Percentiles rank a stretch among this genome's conserved stretches.
Evolutionary conservation across 2,329 filamentous ascomycete genomes (phyloP).

Genomic region (Pseudophaeomoniella oleicola): DNA sequence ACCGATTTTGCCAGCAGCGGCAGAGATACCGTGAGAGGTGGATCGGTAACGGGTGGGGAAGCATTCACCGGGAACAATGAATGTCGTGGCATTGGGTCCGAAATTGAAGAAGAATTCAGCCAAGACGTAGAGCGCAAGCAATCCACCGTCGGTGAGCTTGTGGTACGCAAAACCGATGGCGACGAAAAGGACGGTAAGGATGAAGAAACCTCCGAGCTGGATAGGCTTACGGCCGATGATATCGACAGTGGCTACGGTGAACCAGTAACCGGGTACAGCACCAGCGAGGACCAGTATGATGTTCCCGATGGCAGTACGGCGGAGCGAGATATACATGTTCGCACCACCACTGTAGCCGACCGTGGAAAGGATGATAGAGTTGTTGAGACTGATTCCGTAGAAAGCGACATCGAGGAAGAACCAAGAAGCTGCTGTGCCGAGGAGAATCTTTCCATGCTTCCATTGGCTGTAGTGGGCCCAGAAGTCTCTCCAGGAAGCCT

Average conservation of each 20-base stretch:
- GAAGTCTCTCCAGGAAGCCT: constrained; percentile 62
- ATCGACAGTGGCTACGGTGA: constrained; percentile 60
- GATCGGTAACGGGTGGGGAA: constrained; percentile 50
- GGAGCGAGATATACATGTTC: constrained; percentile 54
- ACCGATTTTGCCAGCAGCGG: constrained; percentile 52
- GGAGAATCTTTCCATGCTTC: constrained; percentile 56
- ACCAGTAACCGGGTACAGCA: constrained; percentile 71
- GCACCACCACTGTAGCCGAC: constrained; percentile 56
- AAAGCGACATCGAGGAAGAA: constrained; percentile 56
- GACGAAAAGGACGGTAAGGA: constrained; percentile 48
- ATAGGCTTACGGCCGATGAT: constrained; percentile 65
- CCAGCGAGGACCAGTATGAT: constrained; percentile 65
- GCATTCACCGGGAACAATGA: constrained; percentile 50
- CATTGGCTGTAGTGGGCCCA: constrained; percentile 52
- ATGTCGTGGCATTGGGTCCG: constrained; percentile 52
- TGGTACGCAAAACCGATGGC: constrained; percentile 48
- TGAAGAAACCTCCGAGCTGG: constrained; percentile 46
- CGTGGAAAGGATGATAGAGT: constrained; percentile 52
- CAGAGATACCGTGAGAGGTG: constrained; percentile 50
- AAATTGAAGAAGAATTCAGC: constrained; percentile 55
- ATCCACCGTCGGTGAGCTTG: constrained; percentile 29
- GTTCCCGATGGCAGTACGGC: constrained; percentile 65
- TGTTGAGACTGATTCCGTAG: constrained; percentile 62
- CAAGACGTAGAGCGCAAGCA: constrained; percentile 48
- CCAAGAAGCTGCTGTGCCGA: constrained; percentile 76